Evolutionary conservation across 768 basidiomycete genomes (phyloP).

Genomic region (Scleroderma bovista): DNA sequence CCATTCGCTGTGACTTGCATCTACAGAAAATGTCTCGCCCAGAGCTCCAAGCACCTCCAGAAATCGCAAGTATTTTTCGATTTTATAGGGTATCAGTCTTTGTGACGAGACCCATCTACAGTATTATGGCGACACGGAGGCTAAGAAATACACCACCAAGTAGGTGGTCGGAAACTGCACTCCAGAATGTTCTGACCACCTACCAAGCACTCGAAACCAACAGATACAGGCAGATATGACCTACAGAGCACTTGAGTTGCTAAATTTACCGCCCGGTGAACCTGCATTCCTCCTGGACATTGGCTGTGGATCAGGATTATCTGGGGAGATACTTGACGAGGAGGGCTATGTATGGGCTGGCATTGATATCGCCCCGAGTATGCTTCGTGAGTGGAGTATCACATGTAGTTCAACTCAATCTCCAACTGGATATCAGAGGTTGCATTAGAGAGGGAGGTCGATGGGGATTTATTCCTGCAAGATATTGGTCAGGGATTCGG

Average conservation of each 20-base stretch:
- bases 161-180: slow-evolving; percentile 29
- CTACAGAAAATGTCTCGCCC: slow-evolving; percentile 67
- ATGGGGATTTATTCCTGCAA: slow-evolving; percentile 93
- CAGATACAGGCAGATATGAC: slow-evolving; percentile 98
- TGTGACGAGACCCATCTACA: slow-evolving; percentile 26
- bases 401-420: not conserved
- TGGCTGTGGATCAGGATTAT: slow-evolving; percentile 95
- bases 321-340: slow-evolving; percentile 94
- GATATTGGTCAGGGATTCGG: slow-evolving; percentile 99
- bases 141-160: slow-evolving; percentile 97
- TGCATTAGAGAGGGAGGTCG: slow-evolving; percentile 90
- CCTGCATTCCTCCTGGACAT: slow-evolving; percentile 90
- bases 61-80: slow-evolving; percentile 61
- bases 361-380: slow-evolving; percentile 91
- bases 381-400: slow-evolving; percentile 67
- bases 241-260: slow-evolving; percentile 86
- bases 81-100: not conserved
- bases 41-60: slow-evolving; percentile 83
- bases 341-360: slow-evolving; percentile 92
- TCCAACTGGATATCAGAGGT: slow-evolving; percentile 57
- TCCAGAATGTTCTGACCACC: slow-evolving; percentile 12
- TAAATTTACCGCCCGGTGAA: slow-evolving; percentile 74
- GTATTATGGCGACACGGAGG: slow-evolving; percentile 97
- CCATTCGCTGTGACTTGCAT: not conserved
- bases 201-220: slow-evolving; percentile 82